Conservation (phyloP, 2,329 filamentous ascomycete species). For the Teratosphaeria nubilosa region DNA sequence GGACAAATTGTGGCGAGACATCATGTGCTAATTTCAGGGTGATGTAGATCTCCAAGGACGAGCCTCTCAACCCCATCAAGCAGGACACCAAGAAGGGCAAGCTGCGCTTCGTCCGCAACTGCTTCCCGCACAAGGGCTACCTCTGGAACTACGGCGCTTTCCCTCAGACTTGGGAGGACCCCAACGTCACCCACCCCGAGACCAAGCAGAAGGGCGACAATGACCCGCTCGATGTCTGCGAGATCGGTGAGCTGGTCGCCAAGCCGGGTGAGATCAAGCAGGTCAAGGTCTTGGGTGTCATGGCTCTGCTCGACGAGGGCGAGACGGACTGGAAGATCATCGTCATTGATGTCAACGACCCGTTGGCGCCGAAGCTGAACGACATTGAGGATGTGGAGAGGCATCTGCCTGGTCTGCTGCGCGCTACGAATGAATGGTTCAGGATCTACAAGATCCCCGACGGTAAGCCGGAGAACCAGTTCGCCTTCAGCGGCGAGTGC, state of each 20-base stretch:
- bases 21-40: constrained; percentile 9
- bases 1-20: not conserved
- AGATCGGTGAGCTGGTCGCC: constrained; percentile 96
- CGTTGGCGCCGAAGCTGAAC: constrained; percentile 90
- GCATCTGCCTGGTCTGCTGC: constrained; percentile 90
- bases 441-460: constrained; percentile 99
- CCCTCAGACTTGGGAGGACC: constrained; percentile 99
- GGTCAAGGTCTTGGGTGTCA: constrained; percentile 98
- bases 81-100: constrained; percentile 99
- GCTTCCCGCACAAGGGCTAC: constrained; percentile 99
- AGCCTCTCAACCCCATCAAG: constrained; percentile 97
- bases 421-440: constrained; percentile 99
- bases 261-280: constrained; percentile 97
- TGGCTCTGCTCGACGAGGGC: constrained; percentile 98
- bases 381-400: constrained; percentile 98
- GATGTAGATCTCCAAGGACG: constrained; percentile 90
- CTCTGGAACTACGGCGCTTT: constrained; percentile 99
- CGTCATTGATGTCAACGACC: constrained; percentile 97
- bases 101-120: constrained; percentile 98
- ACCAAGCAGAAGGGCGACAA: constrained; percentile 99
- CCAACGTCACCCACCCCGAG: constrained; percentile 89
- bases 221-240: constrained; percentile 97
- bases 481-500: constrained; percentile 99
- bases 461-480: constrained; percentile 99
- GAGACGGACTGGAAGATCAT: constrained; percentile 99